Conservation (phyloP, 257 asterid species). For the Gynochthodes officinalis region DNA sequence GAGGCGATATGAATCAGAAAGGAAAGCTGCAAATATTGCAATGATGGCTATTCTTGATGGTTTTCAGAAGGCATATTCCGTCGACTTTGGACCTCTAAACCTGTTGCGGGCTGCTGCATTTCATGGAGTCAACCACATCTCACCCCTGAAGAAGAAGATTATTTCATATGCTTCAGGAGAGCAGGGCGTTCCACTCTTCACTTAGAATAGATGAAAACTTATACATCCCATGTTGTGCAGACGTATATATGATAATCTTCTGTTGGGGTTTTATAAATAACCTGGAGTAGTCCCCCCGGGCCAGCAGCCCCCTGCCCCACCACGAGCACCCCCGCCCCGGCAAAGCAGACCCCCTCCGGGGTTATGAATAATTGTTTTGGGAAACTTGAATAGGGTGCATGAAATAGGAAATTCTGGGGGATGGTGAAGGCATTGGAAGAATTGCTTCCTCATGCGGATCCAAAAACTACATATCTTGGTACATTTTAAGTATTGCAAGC, state of each 20-base stretch:
- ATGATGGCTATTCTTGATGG: constrained; percentile 94
- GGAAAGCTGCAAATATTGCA: constrained; percentile 69
- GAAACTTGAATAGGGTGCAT: too few species aligned
- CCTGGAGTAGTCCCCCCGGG: background rate
- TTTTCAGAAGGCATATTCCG: constrained; percentile 87
- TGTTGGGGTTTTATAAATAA: background rate
- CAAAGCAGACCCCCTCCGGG: too few species aligned
- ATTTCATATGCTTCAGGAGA: constrained; percentile 88
- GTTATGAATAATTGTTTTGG: too few species aligned
- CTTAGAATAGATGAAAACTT: constrained; percentile 25
- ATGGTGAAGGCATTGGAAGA: too few species aligned
- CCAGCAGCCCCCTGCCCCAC: too few species aligned
- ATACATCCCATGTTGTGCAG: background rate
- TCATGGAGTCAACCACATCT: constrained; percentile 70
- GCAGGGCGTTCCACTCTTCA: constrained; percentile 59
- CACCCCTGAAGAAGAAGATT: constrained; percentile 71
- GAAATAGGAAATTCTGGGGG: too few species aligned
- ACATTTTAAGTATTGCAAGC: too few species aligned
- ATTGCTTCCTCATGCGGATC: too few species aligned
- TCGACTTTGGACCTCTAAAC: constrained; percentile 80
- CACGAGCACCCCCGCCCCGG: too few species aligned
- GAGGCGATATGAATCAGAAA: constrained; percentile 73
- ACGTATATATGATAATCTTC: background rate
- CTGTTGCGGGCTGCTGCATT: constrained; percentile 81
- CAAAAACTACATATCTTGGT: too few species aligned